phyloP scores from a whole-genome alignment of 2,329 filamentous ascomycete species.

The Aspergillus uvarum region DNA sequence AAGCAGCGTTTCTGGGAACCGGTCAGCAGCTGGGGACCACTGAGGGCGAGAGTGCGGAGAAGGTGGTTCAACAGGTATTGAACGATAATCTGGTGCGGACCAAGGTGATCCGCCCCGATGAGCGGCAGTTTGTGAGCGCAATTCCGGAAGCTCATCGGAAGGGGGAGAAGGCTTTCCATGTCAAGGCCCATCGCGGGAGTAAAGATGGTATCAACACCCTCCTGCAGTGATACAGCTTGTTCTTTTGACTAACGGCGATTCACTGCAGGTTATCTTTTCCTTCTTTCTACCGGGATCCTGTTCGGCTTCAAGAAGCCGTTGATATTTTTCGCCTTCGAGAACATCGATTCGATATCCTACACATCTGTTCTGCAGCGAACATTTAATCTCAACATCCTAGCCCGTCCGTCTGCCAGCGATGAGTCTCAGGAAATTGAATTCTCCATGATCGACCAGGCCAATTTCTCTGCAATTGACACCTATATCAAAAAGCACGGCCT shows the following conservation, averaged over 20 bases:
- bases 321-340: conserved; percentile 60
- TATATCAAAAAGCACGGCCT: conserved; percentile 62
- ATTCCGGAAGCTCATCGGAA: conserved; percentile 62
- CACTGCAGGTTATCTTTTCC: conserved; percentile 59
- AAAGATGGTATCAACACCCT: conserved; percentile 57
- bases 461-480: conserved; percentile 61
- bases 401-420: conserved; percentile 38
- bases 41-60: conserved; percentile 48
- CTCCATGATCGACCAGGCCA: conserved; percentile 64
- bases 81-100: conserved; percentile 49
- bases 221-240: neutral
- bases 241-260: neutral
- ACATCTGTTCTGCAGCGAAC: conserved; percentile 64
- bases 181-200: conserved; percentile 63
- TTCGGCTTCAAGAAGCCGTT: conserved; percentile 68
- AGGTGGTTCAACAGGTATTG: conserved; percentile 45
- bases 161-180: conserved; percentile 62
- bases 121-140: conserved; percentile 60
- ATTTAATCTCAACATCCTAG: conserved; percentile 62
- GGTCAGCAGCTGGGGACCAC: conserved; percentile 46
- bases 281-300: conserved; percentile 60
- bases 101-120: conserved; percentile 54
- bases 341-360: conserved; percentile 61
- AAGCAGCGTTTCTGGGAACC: conserved; percentile 44
- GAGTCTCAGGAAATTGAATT: conserved; percentile 61